A percentile compares a stretch with the other conserved stretches of the same genome.
Evolutionary conservation across 2,329 filamentous ascomycete species (phyloP).

Genomic region (Plectosphaerella plurivora): DNA sequence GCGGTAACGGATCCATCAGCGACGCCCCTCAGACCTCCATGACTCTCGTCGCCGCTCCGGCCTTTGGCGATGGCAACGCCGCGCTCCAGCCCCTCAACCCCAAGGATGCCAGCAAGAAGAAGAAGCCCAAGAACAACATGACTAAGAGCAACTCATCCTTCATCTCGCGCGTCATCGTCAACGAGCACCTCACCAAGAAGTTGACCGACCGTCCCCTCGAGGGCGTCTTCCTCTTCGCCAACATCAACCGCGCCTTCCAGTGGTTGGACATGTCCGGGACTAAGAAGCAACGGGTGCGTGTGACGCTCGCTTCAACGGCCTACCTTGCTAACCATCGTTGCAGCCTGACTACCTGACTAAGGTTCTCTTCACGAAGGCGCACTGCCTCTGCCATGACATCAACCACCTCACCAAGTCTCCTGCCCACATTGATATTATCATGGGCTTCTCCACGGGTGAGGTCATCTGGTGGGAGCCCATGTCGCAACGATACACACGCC

Average conservation of each 20-base stretch:
- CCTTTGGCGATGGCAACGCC: slow-evolving; percentile 84
- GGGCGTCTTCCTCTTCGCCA: slow-evolving; percentile 86
- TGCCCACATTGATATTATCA: slow-evolving; percentile 81
- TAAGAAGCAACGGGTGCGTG: not conserved
- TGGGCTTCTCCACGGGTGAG: slow-evolving; percentile 95
- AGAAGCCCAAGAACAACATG: slow-evolving; percentile 97
- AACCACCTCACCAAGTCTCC: slow-evolving; percentile 76
- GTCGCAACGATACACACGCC: slow-evolving; percentile 87
- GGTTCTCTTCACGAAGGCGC: slow-evolving; percentile 93
- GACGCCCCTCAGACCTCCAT: slow-evolving; percentile 37
- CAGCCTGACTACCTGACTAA: slow-evolving; percentile 89
- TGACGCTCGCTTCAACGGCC: not conserved
- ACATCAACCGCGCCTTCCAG: slow-evolving; percentile 91
- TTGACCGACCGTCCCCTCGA: slow-evolving; percentile 73
- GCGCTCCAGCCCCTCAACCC: slow-evolving; percentile 58
- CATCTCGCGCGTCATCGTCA: slow-evolving; percentile 91
- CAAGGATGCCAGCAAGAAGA: slow-evolving; percentile 74
- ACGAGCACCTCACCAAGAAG: slow-evolving; percentile 75
- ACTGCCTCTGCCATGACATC: slow-evolving; percentile 91
- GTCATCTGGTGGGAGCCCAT: slow-evolving; percentile 99
- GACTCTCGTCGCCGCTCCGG: slow-evolving; percentile 47
- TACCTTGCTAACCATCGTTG: slow-evolving; percentile 5
- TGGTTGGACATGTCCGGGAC: slow-evolving; percentile 84
- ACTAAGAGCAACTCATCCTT: slow-evolving; percentile 98
- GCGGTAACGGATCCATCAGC: slow-evolving; percentile 48